Evolutionary conservation across 257 asterid genomes (phyloP), one percentile per base, ranked within the genome.

Genomic region (Primulina huaijiensis): DNA sequence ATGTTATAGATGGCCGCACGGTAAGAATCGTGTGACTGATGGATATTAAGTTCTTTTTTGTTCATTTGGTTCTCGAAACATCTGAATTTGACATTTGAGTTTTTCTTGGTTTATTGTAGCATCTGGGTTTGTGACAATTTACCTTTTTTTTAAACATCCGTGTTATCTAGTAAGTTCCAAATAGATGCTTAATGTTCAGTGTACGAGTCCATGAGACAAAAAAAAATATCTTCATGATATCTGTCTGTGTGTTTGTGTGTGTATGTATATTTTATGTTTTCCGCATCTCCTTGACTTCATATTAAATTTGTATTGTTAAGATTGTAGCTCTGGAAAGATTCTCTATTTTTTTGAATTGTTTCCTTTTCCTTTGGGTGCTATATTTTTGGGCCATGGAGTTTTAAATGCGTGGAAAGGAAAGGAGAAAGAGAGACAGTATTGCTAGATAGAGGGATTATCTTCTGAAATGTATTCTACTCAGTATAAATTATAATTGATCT

Each of bases 1-100:
- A 91, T 62, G 85, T 81, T 17, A 85, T 91, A 53, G 96, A 91
- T 80, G 95, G 90, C 34, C 96, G 97, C 69, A 82, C 92, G 83
- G 97, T 91, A 76, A 77, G 90, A 38, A 30, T 58, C 30, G 19
- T 63, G 21, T 69, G 50, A 20, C 34, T 34, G 2, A 34, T 25
- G 4, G 10, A 3, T 30, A 25, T 16, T 71, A 4, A 9, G 5
- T 64, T 53, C 5, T 4, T 7, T 2, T 9, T 46, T 35, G 23
- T 52, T 6, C 16, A 29, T 55, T 40, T 29, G 20, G 52, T 38
- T 60, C 62, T 1, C 46, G 3, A 23, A 62, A 35, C 40, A 50
- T 34, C 17, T 29, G 33, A 19, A 37, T 40, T 66, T 6, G 29
- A 40, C 50, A 29, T 1, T 65, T 20, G 61, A 7, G 19, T 35